Base-by-base conservation (phyloP, 192 early-diverging fungal genomes). In the Linnemannia elongata region DNA sequence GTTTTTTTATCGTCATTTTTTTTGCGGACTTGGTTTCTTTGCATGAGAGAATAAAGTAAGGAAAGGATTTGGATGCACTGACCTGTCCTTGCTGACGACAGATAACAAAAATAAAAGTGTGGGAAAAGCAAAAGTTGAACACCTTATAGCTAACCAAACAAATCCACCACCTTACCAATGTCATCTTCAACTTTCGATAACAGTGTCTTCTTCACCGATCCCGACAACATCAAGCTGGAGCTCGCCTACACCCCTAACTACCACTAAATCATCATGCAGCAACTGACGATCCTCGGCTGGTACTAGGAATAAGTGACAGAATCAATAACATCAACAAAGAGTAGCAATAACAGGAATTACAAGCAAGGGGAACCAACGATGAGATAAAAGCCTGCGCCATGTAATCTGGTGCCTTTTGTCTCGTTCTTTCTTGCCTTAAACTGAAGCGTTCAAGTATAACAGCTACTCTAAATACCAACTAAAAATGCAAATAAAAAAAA, bases 201-300 rank as follows among this genome's bases (percentile, higher is more conserved):
- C 45, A 87, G 85, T 69, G 76, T 87, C 57, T 87, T 78, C 66
- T 87, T 87, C 76, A 87, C 85, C 47, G 85, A 87, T 42, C 79
- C 85, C 1, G 80, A 81, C 57, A 60, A 60, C 55, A 73, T 87
- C 76, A 87, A 87, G 85, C 24, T 87, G 75, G 85, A 87, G 80
- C 42, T 87, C 63, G 79, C 54, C 44, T 63, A 75, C 66, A 55
- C 47, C 36, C 60, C 76, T 27, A 66, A 66, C 60, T 33, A 33
- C 30, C 30, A 66, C 30, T 66, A 66, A 66, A 3, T 0, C 1
- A 57, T 0, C n/a, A 27, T 10, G 55, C 17, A 55, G 3, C 52
- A 55, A 20, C 52, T 6, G 18, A 24, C n/a, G 18, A 4, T 24
- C 47, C 47, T 49, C 1, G 17, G 17, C 1, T 4, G 44, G 9